Conservation (phyloP, 2,329 filamentous ascomycete species). For the Colletotrichum orbiculare region DNA sequence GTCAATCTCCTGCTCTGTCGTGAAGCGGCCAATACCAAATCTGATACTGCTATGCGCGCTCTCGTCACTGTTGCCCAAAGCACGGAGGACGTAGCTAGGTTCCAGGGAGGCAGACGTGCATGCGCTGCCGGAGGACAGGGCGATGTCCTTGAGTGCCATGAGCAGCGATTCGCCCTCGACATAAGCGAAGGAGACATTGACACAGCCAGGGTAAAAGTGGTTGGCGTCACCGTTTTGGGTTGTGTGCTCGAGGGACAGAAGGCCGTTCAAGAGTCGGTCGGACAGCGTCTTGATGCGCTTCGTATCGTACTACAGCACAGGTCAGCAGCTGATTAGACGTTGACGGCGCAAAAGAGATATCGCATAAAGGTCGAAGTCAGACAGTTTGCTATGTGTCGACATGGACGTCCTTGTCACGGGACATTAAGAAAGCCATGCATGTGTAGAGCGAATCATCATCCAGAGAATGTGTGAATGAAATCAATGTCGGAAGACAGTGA, state of each 20-base stretch:
- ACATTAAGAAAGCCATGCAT: constrained; percentile 92
- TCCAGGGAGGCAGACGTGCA: constrained; percentile 97
- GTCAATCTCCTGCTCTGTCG: constrained; percentile 93
- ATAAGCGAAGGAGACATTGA: constrained; percentile 98
- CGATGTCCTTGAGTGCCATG: constrained; percentile 99
- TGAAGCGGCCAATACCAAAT: constrained; percentile 97
- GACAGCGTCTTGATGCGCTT: constrained; percentile 87
- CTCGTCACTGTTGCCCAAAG: constrained; percentile 95
- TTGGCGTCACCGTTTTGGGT: constrained; percentile 86
- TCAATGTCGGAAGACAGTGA: constrained; percentile 28
- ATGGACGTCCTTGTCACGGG: constrained; percentile 68
- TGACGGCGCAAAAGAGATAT: constrained; percentile 3
- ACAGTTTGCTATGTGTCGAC: constrained; percentile 76
- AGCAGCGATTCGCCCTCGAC: constrained; percentile 97
- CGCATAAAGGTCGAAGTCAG: constrained; percentile 57
- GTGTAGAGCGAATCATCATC: constrained; percentile 86
- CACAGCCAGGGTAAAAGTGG: constrained; percentile 92
- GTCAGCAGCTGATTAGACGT: constrained; percentile 5
- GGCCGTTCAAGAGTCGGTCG: constrained; percentile 82
- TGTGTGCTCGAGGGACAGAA: constrained; percentile 92
- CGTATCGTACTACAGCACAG: constrained; percentile 79
- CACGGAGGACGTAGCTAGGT: constrained; percentile 94
- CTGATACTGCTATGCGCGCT: constrained; percentile 97
- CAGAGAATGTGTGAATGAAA: constrained; percentile 38
- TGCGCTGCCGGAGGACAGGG: constrained; percentile 93